Conservation (phyloP, 208 protist species). For the Ichthyophonus hoferi region DNA sequence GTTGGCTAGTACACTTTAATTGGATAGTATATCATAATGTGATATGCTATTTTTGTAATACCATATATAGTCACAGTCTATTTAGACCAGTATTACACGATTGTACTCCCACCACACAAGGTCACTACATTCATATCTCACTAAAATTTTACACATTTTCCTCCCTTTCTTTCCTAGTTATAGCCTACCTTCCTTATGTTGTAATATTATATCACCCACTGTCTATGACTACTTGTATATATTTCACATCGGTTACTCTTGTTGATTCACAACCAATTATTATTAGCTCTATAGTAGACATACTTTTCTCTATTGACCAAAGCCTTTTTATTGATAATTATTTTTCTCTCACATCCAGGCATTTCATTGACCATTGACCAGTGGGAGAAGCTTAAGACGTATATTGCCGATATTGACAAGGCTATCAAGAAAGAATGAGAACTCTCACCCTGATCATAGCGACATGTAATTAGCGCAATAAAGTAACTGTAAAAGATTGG, state of each 20-base stretch:
- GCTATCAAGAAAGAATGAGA: conserved; percentile 45
- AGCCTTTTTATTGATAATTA: not conserved
- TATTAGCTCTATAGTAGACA: not conserved
- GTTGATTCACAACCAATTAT: not conserved
- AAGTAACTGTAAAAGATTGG: too few species aligned
- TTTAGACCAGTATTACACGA: too few species aligned
- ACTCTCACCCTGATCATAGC: too few species aligned
- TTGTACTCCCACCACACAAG: too few species aligned
- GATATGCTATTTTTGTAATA: not conserved
- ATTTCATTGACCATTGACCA: not conserved
- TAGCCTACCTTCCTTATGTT: not conserved
- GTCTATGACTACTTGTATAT: not conserved
- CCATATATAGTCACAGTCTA: too few species aligned
- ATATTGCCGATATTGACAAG: not conserved
- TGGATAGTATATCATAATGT: not conserved
- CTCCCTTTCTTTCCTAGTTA: not conserved
- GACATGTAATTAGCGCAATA: too few species aligned
- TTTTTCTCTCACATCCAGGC: not conserved
- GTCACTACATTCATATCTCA: too few species aligned
- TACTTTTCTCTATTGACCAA: not conserved
- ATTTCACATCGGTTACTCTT: not conserved
- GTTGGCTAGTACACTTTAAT: too few species aligned
- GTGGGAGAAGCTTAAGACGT: not conserved
- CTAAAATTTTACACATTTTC: too few species aligned
- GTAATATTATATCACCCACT: not conserved